phyloP scores from a whole-genome alignment of 1,139 yeast species.

The Taphrina sp. region DNA sequence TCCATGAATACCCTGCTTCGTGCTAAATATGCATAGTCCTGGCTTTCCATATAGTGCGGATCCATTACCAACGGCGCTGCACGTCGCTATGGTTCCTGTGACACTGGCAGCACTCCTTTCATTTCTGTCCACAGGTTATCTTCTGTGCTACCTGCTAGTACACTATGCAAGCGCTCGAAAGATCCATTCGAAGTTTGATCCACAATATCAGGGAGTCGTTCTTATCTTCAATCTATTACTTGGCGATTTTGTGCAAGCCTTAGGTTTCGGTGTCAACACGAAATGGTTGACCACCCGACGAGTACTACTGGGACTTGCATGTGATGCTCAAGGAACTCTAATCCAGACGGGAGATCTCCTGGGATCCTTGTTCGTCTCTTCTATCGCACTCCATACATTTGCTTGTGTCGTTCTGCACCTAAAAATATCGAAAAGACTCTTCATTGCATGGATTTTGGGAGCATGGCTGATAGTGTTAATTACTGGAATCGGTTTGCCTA shows the following conservation, averaged over 20 bases:
- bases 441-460: not conserved
- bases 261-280: conserved; percentile 4
- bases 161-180: not conserved
- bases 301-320: conserved; percentile 3
- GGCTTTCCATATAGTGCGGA: conserved; percentile 4
- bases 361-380: conserved; percentile 1
- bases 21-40: too few relatives aligned
- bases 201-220: conserved; percentile 10
- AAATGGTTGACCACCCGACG: conserved; percentile 1
- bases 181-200: conserved; percentile 2
- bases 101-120: conserved; percentile 2
- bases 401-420: conserved; percentile 2
- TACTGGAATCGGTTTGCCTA: conserved; percentile 5
- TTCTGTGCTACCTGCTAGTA: not conserved
- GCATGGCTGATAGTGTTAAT: not conserved
- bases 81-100: conserved; percentile 10
- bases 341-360: conserved; percentile 14
- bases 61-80: conserved; percentile 6
- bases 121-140: conserved; percentile 2
- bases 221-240: conserved; percentile 15
- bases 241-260: conserved; percentile 7
- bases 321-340: conserved; percentile 17
- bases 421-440: not conserved
- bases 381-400: conserved; percentile 14
- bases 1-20: too few relatives aligned